Evolutionary conservation across 2,329 filamentous ascomycete species (phyloP).

Genomic region (Epichloe aotearoae): DNA sequence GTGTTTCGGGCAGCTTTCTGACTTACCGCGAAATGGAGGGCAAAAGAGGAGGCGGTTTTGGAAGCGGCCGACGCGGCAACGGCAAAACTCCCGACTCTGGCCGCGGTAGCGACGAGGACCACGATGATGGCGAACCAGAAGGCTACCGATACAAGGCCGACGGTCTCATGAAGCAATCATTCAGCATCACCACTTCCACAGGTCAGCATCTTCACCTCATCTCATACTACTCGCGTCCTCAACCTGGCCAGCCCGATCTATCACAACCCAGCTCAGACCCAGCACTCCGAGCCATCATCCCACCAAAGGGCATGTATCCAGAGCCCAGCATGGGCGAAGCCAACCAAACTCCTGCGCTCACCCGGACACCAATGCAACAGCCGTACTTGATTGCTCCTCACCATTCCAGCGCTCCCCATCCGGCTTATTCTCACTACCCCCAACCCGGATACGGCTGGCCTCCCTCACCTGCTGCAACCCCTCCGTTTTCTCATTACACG

Average conservation of each 20-base stretch:
- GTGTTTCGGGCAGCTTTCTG: conserved; percentile 92
- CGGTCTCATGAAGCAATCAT: conserved; percentile 98
- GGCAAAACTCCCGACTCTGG: conserved; percentile 76
- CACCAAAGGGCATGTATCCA: conserved; percentile 90
- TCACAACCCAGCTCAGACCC: conserved; percentile 74
- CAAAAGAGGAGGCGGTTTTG: conserved; percentile 74
- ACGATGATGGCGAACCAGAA: conserved; percentile 72
- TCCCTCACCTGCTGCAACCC: conserved; percentile 41
- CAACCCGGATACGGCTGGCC: conserved; percentile 38
- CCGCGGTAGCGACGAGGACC: conserved; percentile 72
- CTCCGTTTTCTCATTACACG: conserved; percentile 36
- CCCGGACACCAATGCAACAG: conserved; percentile 54
- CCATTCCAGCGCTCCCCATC: conserved; percentile 16
- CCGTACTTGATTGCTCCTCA: conserved; percentile 25
- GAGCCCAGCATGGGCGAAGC: conserved; percentile 86
- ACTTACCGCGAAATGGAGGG: conserved; percentile 99
- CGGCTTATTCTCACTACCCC: conserved; percentile 26
- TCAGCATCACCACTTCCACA: conserved; percentile 89
- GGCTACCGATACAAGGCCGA: conserved; percentile 93
- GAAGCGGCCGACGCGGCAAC: conserved; percentile 39
- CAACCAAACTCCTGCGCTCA: conserved; percentile 67
- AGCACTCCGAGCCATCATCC: conserved; percentile 65
- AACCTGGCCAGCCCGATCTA: conserved; percentile 58
- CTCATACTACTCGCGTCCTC: conserved; percentile 83
- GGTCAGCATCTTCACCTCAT: conserved; percentile 91